phyloP scores from a whole-genome alignment of 2,329 filamentous ascomycete genomes.

The Pleurostoma richardsiae region DNA sequence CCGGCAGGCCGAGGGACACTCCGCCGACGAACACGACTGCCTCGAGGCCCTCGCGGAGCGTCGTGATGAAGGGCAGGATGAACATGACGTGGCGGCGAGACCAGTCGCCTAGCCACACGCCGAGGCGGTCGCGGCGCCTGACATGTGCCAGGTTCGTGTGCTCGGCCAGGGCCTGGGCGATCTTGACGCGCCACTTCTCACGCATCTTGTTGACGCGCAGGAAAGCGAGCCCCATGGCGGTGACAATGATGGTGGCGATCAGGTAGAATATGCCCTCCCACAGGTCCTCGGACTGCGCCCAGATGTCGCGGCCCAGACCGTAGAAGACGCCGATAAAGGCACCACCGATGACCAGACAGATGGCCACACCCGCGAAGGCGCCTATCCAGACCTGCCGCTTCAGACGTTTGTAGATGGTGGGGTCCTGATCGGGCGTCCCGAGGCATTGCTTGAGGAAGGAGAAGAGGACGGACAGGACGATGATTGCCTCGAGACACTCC shows the following conservation, averaged over 20 bases:
- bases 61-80: constrained; percentile 77
- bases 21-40: constrained; percentile 86
- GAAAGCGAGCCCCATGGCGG: constrained; percentile 72
- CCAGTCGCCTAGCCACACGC: constrained; percentile 50
- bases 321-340: constrained; percentile 69
- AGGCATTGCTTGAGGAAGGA: constrained; percentile 82
- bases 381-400: constrained; percentile 67
- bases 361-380: constrained; percentile 48
- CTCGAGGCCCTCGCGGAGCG: constrained; percentile 82
- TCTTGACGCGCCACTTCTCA: constrained; percentile 82
- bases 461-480: constrained; percentile 82
- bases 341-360: constrained; percentile 58
- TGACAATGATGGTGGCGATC: constrained; percentile 74
- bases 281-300: constrained; percentile 64
- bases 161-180: constrained; percentile 58
- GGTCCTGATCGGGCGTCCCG: background rate
- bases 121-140: constrained; percentile 31
- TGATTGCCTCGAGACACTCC: constrained; percentile 75
- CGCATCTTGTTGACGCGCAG: constrained; percentile 79
- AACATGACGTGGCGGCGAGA: constrained; percentile 82
- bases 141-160: constrained; percentile 23
- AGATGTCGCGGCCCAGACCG: constrained; percentile 60
- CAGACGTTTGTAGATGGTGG: constrained; percentile 61
- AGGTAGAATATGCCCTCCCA: constrained; percentile 79
- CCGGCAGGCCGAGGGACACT: constrained; percentile 68